These are phyloP conservation scores for Passiflora organensis DNA, from an alignment of 345 rosid species.

Conservation along the genomic window DNA sequence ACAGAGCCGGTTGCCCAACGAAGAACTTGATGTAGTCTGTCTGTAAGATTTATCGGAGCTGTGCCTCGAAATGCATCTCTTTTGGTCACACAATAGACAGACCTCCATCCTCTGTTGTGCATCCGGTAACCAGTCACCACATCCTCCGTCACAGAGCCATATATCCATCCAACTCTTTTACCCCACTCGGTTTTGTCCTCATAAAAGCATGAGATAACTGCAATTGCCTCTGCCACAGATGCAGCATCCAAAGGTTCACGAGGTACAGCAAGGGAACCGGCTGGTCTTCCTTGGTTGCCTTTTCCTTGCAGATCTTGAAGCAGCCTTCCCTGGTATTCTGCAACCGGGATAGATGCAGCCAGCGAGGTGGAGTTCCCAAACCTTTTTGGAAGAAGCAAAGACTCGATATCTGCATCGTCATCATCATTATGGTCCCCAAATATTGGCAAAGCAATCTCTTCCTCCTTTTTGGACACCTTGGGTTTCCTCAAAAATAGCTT, in stretches of 20 bases:
- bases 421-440: slow-evolving; percentile 31
- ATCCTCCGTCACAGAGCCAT: slow-evolving; percentile 81
- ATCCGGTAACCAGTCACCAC: slow-evolving; percentile 75
- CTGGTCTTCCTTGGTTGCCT: slow-evolving; percentile 59
- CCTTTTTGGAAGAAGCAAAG: slow-evolving; percentile 58
- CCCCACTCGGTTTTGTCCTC: slow-evolving; percentile 88
- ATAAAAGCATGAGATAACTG: slow-evolving; percentile 71
- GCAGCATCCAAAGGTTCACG: slow-evolving; percentile 82
- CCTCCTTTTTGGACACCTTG: slow-evolving; percentile 44
- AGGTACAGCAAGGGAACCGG: slow-evolving; percentile 72
- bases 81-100: slow-evolving; percentile 67
- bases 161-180: slow-evolving; percentile 75
- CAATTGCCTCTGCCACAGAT: slow-evolving; percentile 74
- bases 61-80: slow-evolving; percentile 73
- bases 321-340: slow-evolving; percentile 73
- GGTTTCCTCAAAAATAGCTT: slow-evolving; percentile 50
- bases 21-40: slow-evolving; percentile 79
- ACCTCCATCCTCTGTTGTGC: slow-evolving; percentile 91
- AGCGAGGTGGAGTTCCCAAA: slow-evolving; percentile 63
- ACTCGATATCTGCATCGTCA: slow-evolving; percentile 69
- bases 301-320: slow-evolving; percentile 61
- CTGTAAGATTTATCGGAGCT: slow-evolving; percentile 69
- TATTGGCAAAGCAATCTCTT: slow-evolving; percentile 42
- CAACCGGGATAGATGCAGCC: slow-evolving; percentile 64
- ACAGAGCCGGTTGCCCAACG: slow-evolving; percentile 87